phyloP scores from a whole-genome alignment of 768 basidiomycete genomes.

The Tremella yokohamensis region DNA sequence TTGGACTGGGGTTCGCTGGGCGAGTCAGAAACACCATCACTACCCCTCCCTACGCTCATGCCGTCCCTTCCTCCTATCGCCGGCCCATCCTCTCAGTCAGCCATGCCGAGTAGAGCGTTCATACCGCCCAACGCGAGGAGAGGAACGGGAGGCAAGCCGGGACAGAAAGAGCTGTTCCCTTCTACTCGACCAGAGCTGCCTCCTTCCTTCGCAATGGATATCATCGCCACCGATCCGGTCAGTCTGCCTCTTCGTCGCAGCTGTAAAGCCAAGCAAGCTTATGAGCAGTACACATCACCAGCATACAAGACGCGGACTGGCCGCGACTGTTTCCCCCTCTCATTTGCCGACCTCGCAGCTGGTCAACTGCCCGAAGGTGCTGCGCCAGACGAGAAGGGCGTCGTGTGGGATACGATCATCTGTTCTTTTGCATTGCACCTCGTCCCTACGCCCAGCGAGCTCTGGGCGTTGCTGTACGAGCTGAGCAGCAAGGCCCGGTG shows the following conservation, averaged over 20 bases:
- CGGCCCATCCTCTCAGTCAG: neutral
- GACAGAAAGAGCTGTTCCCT: neutral
- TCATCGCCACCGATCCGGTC: constrained; percentile 57
- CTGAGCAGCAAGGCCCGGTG: constrained; percentile 62
- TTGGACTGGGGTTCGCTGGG: constrained; percentile 60
- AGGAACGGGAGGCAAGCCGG: neutral
- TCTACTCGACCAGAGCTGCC: constrained; percentile 19
- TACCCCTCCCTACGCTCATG: neutral
- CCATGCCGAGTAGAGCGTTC: constrained; percentile 26
- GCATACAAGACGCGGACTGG: constrained; percentile 61
- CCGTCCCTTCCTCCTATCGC: constrained; percentile 11
- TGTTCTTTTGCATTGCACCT: constrained; percentile 75
- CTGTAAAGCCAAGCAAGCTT: constrained; percentile 6
- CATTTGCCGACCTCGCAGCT: constrained; percentile 64
- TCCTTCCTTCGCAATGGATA: constrained; percentile 18
- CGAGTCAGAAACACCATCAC: constrained; percentile 22
- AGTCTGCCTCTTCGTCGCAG: constrained; percentile 25
- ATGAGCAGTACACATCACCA: constrained; percentile 60
- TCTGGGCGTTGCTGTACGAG: constrained; percentile 65
- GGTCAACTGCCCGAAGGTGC: constrained; percentile 57
- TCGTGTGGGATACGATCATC: constrained; percentile 61
- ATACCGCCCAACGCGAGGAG: constrained; percentile 47
- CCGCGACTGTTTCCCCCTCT: constrained; percentile 59
- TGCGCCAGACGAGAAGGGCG: constrained; percentile 8
- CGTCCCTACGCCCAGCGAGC: constrained; percentile 60